A percentile compares a stretch with the other conserved stretches of the same genome.
These are phyloP conservation scores for Komagataella pseudopastoris DNA, from an alignment of 805 yeast species.

Conservation along the genomic window DNA sequence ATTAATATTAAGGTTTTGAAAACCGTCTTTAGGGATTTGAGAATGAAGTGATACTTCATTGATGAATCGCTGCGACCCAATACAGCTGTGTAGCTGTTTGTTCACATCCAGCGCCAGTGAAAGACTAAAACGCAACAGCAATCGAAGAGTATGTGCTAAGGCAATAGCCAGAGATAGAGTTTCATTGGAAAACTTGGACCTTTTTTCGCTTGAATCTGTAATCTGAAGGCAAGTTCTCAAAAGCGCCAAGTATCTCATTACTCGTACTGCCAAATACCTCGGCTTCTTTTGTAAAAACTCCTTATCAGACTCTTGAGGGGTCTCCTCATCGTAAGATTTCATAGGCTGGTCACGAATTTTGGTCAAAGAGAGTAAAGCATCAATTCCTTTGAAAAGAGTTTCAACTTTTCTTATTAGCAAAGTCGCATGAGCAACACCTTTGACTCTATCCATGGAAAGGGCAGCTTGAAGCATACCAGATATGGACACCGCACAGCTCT, in stretches of 20 bases:
- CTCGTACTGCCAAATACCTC: conserved; percentile 73
- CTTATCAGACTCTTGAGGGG: conserved; percentile 5
- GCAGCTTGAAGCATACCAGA: conserved; percentile 85
- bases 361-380: conserved; percentile 24
- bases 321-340: conserved; percentile 4
- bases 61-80: conserved; percentile 52
- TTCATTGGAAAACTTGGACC: conserved; percentile 38
- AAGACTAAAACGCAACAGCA: conserved; percentile 70
- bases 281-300: conserved; percentile 46
- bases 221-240: conserved; percentile 33
- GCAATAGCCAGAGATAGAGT: conserved; percentile 77
- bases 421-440: conserved; percentile 61
- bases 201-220: conserved; percentile 18
- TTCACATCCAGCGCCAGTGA: conserved; percentile 62
- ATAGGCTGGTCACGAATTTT: conserved; percentile 9
- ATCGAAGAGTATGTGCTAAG: conserved; percentile 82
- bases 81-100: conserved; percentile 39
- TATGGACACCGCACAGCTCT: conserved; percentile 75
- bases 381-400: conserved; percentile 65
- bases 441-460: conserved; percentile 52
- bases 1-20: conserved; percentile 31
- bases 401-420: conserved; percentile 61
- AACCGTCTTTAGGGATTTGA: conserved; percentile 21
- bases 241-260: conserved; percentile 79
- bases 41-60: conserved; percentile 36